These are phyloP conservation scores for Hortiboletus flavorubellus DNA, from an alignment of 768 basidiomycete genomes.

Conservation along the genomic window DNA sequence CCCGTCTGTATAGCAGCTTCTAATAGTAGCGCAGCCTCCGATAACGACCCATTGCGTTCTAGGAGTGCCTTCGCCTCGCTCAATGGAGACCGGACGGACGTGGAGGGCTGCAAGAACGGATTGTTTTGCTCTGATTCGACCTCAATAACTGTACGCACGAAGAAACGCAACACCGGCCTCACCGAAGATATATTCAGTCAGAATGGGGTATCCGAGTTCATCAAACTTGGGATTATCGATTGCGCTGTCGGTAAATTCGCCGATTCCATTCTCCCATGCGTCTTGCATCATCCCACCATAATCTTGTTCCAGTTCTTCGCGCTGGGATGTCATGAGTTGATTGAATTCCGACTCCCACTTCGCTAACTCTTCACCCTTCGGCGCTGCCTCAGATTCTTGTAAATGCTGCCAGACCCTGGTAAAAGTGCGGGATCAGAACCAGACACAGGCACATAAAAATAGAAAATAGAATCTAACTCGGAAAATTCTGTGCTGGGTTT, in stretches of 20 bases:
- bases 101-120: constrained; percentile 55
- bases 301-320: constrained; percentile 64
- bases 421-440: neutral
- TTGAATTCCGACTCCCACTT: constrained; percentile 86
- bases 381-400: constrained; percentile 54
- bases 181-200: constrained; percentile 79
- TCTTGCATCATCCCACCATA: constrained; percentile 59
- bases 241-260: constrained; percentile 37
- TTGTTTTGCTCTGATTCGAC: constrained; percentile 62
- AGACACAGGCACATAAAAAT: neutral
- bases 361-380: constrained; percentile 59
- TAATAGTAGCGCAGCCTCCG: constrained; percentile 81
- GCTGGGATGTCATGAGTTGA: constrained; percentile 66
- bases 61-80: constrained; percentile 74
- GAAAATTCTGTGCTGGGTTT: constrained; percentile 44
- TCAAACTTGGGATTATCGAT: constrained; percentile 49
- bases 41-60: constrained; percentile 77
- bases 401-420: constrained; percentile 61
- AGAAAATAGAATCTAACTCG: constrained; percentile 40
- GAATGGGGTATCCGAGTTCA: constrained; percentile 71
- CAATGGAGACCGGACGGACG: constrained; percentile 48
- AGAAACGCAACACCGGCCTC: constrained; percentile 21
- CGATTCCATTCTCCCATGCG: constrained; percentile 59
- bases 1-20: constrained; percentile 89
- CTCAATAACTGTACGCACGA: neutral